A percentile compares a stretch with the other conserved stretches of the same genome.
phyloP scores from a whole-genome alignment of 2,329 filamentous ascomycete species.

The Talaromyces rugulosus region DNA sequence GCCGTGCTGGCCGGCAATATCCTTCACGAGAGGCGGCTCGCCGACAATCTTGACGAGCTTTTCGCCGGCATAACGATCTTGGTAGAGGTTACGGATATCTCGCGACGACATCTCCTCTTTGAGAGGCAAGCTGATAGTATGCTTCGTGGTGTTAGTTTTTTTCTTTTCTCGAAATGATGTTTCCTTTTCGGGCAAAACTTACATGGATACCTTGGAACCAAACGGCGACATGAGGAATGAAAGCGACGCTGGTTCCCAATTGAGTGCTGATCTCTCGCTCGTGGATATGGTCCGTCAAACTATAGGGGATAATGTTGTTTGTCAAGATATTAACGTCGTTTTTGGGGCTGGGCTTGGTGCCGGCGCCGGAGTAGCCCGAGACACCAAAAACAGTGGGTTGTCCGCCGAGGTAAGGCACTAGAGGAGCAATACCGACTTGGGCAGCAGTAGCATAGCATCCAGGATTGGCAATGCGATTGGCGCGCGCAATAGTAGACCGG shows the following conservation, averaged over 20 bases:
- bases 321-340: slow-evolving; percentile 81
- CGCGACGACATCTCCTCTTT: slow-evolving; percentile 82
- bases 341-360: slow-evolving; percentile 89
- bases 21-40: slow-evolving; percentile 79
- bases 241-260: slow-evolving; percentile 69
- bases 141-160: slow-evolving; percentile 39
- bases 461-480: slow-evolving; percentile 83
- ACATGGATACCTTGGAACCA: slow-evolving; percentile 94
- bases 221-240: slow-evolving; percentile 89
- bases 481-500: slow-evolving; percentile 69
- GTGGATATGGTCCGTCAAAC: slow-evolving; percentile 88
- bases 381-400: slow-evolving; percentile 84
- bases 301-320: slow-evolving; percentile 88
- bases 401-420: slow-evolving; percentile 72
- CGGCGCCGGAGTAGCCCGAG: slow-evolving; percentile 89
- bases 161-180: background rate
- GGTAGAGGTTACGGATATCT: slow-evolving; percentile 90
- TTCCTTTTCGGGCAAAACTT: slow-evolving; percentile 21
- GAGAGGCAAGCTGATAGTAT: slow-evolving; percentile 86
- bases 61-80: slow-evolving; percentile 93
- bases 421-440: slow-evolving; percentile 80
- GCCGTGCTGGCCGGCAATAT: slow-evolving; percentile 78
- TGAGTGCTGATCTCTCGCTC: slow-evolving; percentile 84
- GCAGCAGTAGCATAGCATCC: slow-evolving; percentile 94
- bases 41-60: slow-evolving; percentile 90